Evolutionary conservation across 2,329 filamentous ascomycete genomes (phyloP).

Genomic region (Aspergillus sp.): DNA sequence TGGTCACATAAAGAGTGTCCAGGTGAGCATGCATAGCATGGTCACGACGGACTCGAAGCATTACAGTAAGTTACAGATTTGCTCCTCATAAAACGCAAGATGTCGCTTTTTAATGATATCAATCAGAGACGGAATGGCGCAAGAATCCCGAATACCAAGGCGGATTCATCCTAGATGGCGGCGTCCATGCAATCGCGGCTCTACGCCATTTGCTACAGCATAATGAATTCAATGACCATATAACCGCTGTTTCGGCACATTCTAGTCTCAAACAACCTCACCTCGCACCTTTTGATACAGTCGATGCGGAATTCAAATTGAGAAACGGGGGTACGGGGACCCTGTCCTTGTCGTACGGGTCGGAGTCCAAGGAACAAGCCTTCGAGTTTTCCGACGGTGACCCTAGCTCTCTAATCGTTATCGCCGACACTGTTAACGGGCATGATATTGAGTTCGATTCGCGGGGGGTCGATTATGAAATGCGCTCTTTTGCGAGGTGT

Average conservation of each 20-base stretch:
- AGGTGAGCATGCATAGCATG: conserved; percentile 38
- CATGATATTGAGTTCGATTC: conserved; percentile 41
- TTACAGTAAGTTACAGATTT: conserved; percentile 30
- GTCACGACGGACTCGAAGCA: conserved; percentile 47
- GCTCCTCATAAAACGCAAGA: no score
- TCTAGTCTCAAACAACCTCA: conserved; percentile 43
- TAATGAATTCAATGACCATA: conserved; percentile 31
- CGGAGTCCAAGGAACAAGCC: conserved; percentile 41
- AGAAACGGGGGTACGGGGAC: conserved; percentile 43
- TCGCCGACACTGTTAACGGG: not conserved
- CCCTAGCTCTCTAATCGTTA: not conserved
- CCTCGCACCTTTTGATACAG: conserved; percentile 49
- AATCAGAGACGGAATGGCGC: conserved; percentile 46
- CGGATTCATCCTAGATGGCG: conserved; percentile 52
- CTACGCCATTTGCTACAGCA: conserved; percentile 40
- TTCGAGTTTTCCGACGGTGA: conserved; percentile 40
- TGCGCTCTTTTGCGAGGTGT: conserved; percentile 43
- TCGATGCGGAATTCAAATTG: conserved; percentile 45
- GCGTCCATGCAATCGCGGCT: conserved; percentile 49
- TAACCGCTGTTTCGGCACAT: conserved; percentile 42
- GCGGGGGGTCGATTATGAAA: conserved; percentile 45
- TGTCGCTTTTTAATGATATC: conserved; percentile 3
- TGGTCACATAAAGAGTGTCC: conserved; percentile 45
- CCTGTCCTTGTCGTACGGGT: conserved; percentile 46
- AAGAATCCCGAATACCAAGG: conserved; percentile 50